Evolutionary conservation across 176 grass and related monocot genomes (phyloP).

Genomic region (Phoenix dactylifera): DNA sequence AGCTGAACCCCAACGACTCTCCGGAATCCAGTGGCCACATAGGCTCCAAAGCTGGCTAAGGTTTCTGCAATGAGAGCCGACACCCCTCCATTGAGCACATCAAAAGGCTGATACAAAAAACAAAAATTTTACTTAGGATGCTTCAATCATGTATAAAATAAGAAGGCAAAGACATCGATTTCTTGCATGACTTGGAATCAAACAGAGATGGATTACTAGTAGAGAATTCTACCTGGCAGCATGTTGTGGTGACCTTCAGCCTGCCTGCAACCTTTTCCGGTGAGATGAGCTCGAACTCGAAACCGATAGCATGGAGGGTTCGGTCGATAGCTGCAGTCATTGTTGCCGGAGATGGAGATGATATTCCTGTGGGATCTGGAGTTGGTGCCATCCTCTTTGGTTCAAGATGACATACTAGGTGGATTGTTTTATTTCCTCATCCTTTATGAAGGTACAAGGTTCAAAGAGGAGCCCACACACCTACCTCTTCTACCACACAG

Average conservation of each 20-base stretch:
- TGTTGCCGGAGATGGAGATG: neutral
- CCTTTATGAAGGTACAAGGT: no score
- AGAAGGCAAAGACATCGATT: no score
- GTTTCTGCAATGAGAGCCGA: constrained; percentile 69
- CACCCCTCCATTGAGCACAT: constrained; percentile 64
- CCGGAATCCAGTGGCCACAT: constrained; percentile 39
- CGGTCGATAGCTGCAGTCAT: neutral
- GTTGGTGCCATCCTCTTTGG: no score
- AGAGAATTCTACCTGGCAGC: neutral
- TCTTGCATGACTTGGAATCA: no score
- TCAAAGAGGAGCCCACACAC: no score
- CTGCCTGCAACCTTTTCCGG: neutral
- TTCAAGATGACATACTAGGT: no score
- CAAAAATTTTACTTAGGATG: no score
- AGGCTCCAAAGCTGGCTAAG: constrained; percentile 53
- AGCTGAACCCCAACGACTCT: constrained; percentile 66
- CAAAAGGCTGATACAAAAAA: constrained; percentile 38
- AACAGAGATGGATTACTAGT: no score
- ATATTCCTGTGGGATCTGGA: no score
- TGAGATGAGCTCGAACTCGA: neutral
- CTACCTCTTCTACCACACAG: no score
- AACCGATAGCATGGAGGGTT: neutral
- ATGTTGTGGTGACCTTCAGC: neutral
- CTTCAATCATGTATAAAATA: no score
- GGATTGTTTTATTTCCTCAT: no score